A percentile compares a stretch with the other conserved stretches of the same genome.
Evolutionary conservation across 306 rosid species (phyloP).

Genomic region (Lagenaria siceraria): DNA sequence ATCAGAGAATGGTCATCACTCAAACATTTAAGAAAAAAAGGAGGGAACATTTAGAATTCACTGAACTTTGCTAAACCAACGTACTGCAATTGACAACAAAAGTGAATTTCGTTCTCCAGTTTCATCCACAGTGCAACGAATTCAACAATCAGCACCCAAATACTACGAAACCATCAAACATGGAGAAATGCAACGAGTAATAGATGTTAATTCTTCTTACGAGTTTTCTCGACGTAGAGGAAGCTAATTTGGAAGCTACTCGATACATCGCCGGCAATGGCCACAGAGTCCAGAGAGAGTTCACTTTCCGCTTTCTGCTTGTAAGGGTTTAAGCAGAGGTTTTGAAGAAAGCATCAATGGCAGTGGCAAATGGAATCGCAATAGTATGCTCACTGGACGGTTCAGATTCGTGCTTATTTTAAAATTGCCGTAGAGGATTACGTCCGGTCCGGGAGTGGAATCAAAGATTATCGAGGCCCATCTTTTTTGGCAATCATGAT

Average conservation of each 20-base stretch:
- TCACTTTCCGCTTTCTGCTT: neutral
- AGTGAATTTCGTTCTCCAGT: neutral
- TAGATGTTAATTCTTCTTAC: constrained; percentile 21
- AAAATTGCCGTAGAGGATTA: neutral
- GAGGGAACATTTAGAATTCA: neutral
- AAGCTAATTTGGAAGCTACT: constrained; percentile 48
- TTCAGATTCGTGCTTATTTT: neutral
- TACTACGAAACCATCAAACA: neutral
- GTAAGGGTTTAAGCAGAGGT: constrained; percentile 25
- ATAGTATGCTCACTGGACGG: neutral
- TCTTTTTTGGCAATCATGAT: neutral
- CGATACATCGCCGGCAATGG: constrained; percentile 47
- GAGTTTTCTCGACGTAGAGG: constrained; percentile 40
- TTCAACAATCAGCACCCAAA: neutral
- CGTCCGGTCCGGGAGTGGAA: neutral
- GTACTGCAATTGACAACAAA: neutral
- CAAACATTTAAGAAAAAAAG: neutral
- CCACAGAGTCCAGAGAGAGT: neutral
- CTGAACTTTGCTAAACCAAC: neutral
- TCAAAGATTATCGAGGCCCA: neutral
- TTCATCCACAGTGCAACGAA: neutral
- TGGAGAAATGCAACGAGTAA: neutral
- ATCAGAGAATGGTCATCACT: neutral
- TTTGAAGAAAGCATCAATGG: constrained; percentile 5
- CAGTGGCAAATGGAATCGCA: constrained; percentile 3